These are phyloP conservation scores for Hymenoscyphus fraxineus DNA, from an alignment of 2,329 filamentous ascomycete species.

Conservation along the genomic window DNA sequence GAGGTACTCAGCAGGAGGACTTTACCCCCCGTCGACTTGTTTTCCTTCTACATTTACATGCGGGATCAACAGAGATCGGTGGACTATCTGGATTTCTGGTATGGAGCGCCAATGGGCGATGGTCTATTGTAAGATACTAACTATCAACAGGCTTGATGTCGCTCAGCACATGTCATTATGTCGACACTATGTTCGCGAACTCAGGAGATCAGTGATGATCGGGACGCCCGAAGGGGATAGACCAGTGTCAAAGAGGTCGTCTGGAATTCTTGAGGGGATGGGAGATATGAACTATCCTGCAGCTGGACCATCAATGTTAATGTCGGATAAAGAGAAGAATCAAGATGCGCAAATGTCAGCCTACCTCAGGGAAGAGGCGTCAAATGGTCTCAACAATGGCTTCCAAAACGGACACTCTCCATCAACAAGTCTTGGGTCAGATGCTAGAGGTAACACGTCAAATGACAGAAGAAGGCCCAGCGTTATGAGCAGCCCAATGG, in stretches of 20 bases:
- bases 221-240: conserved; percentile 89
- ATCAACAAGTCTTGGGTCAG: conserved; percentile 40
- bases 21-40: conserved; percentile 91
- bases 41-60: conserved; percentile 99
- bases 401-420: conserved; percentile 51
- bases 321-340: conserved; percentile 68
- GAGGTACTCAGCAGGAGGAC: conserved; percentile 93
- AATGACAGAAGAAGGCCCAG: conserved; percentile 43
- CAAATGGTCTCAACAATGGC: conserved; percentile 48
- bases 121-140: conserved; percentile 8
- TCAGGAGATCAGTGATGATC: conserved; percentile 87
- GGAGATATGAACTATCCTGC: conserved; percentile 61
- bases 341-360: conserved; percentile 89
- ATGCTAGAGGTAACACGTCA: conserved; percentile 47
- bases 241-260: conserved; percentile 73
- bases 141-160: conserved; percentile 79
- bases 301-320: conserved; percentile 59
- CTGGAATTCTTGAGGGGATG: conserved; percentile 68
- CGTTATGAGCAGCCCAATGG: conserved; percentile 59
- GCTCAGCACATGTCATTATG: conserved; percentile 98
- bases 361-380: conserved; percentile 69
- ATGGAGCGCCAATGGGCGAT: conserved; percentile 33
- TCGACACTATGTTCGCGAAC: conserved; percentile 92
- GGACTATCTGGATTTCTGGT: conserved; percentile 99
- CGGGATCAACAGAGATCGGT: conserved; percentile 96